Evolutionary conservation across 1,284 basidiomycete species (phyloP).

Genomic region (Papiliotrema nemorosa): DNA sequence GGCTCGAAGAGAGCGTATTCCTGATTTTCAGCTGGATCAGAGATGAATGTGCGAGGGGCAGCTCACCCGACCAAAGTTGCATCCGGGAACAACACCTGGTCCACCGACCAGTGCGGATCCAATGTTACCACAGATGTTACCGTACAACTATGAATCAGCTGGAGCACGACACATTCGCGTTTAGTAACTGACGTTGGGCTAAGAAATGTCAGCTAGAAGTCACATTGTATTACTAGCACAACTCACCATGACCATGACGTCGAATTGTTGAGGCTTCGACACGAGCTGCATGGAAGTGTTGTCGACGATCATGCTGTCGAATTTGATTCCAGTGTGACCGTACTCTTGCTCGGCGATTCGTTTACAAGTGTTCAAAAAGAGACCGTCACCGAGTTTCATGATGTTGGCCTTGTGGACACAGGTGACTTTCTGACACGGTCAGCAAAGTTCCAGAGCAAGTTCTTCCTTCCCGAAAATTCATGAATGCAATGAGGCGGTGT

Average conservation of each 20-base stretch:
- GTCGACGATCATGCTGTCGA: conserved; percentile 98
- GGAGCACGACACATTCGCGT: conserved; percentile 26
- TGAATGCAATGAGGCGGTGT: too few relatives aligned
- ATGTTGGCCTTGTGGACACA: conserved; percentile 99
- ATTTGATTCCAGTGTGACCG: conserved; percentile 85
- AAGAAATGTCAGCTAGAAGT: conserved; percentile 4
- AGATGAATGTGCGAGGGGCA: conserved; percentile 6
- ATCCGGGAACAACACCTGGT: conserved; percentile 95
- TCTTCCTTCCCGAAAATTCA: neutral
- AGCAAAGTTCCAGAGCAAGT: neutral
- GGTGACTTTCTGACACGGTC: conserved; percentile 77
- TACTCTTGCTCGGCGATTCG: conserved; percentile 87
- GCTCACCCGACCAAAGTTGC: conserved; percentile 89
- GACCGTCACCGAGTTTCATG: conserved; percentile 99
- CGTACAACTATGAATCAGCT: conserved; percentile 13
- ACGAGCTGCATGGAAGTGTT: conserved; percentile 99
- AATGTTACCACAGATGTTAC: conserved; percentile 77
- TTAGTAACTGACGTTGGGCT: conserved; percentile 14
- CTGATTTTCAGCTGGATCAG: conserved; percentile 44
- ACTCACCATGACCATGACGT: conserved; percentile 93
- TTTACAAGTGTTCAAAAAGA: conserved; percentile 99
- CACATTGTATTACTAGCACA: neutral
- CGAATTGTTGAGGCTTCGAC: conserved; percentile 89
- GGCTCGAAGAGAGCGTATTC: conserved; percentile 99
- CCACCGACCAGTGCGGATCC: conserved; percentile 96